phyloP scores from a whole-genome alignment of 1,139 yeast genomes.

The Yamadazyma conglobata region DNA sequence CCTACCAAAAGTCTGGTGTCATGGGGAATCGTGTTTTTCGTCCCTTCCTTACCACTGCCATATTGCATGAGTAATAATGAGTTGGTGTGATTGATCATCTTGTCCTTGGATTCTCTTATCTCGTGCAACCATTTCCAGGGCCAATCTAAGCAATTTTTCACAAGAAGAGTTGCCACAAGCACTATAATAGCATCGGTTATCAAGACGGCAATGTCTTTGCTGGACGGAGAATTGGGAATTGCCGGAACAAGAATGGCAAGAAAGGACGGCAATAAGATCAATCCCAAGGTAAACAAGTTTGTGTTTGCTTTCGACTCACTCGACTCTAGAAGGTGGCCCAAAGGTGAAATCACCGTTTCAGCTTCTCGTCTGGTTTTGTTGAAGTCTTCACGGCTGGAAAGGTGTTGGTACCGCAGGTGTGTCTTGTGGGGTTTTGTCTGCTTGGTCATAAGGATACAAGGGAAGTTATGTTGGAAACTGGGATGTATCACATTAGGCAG shows the following conservation, averaged over 20 bases:
- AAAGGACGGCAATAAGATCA: conserved; percentile 13
- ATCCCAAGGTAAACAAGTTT: conserved; percentile 10
- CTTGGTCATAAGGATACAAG: too few species aligned
- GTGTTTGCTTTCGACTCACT: neutral
- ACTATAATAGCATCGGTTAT: conserved; percentile 29
- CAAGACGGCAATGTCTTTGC: conserved; percentile 14
- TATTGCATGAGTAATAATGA: conserved; percentile 11
- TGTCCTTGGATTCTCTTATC: conserved; percentile 19
- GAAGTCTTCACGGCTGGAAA: too few species aligned
- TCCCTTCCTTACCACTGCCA: conserved; percentile 6
- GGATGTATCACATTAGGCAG: neutral
- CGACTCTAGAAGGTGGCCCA: conserved; percentile 1
- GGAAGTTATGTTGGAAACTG: too few species aligned
- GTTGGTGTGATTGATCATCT: conserved; percentile 18
- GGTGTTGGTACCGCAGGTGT: neutral
- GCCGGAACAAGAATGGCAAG: conserved; percentile 15
- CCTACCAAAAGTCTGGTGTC: too few species aligned
- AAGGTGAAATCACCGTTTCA: conserved; percentile 7
- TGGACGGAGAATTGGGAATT: conserved; percentile 11
- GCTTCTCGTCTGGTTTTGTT: conserved; percentile 3
- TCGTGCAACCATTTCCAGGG: conserved; percentile 35
- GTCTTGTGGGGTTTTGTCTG: too few species aligned
- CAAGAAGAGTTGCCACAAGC: conserved; percentile 25
- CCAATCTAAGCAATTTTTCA: conserved; percentile 31
- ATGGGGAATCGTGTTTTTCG: too few species aligned